These are phyloP conservation scores for Neurospora intermedia DNA, from an alignment of 495 filamentous ascomycete genomes.

Conservation along the genomic window DNA sequence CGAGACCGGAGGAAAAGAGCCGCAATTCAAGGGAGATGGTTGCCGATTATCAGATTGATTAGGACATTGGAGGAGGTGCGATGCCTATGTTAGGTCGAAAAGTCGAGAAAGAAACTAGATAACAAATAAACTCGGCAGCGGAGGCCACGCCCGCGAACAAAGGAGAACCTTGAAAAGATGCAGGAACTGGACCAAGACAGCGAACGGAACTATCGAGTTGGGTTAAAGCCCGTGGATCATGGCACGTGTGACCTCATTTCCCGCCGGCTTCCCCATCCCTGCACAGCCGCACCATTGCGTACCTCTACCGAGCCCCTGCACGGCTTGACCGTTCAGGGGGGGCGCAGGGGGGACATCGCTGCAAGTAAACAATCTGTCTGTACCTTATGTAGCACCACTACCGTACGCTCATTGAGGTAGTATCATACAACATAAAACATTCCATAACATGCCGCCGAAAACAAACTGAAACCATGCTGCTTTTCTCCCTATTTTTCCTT, in stretches of 20 bases:
- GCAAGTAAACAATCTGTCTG: not conserved
- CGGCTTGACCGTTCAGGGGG: not conserved
- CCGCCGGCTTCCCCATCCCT: not conserved
- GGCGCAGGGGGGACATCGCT: not conserved
- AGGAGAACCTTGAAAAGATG: not conserved
- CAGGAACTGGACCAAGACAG: not conserved
- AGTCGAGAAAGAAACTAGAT: not conserved
- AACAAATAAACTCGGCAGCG: not conserved
- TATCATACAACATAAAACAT: not conserved
- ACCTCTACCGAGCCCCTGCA: not conserved
- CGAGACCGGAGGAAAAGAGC: not conserved
- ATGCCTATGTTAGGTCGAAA: not conserved
- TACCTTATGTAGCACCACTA: not conserved
- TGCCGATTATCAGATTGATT: not conserved
- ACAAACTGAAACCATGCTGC: not conserved
- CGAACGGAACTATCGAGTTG: not conserved
- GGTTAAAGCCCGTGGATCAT: not conserved
- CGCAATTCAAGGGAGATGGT: not conserved
- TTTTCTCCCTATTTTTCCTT: not conserved
- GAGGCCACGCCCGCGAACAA: not conserved
- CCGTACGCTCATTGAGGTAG: not conserved
- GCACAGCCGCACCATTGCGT: not conserved
- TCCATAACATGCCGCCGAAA: not conserved
- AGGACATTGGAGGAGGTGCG: not conserved
- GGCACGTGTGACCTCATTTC: not conserved